These are phyloP conservation scores for Penicillium fimorum DNA, from an alignment of 495 filamentous ascomycete genomes.

Conservation along the genomic window DNA sequence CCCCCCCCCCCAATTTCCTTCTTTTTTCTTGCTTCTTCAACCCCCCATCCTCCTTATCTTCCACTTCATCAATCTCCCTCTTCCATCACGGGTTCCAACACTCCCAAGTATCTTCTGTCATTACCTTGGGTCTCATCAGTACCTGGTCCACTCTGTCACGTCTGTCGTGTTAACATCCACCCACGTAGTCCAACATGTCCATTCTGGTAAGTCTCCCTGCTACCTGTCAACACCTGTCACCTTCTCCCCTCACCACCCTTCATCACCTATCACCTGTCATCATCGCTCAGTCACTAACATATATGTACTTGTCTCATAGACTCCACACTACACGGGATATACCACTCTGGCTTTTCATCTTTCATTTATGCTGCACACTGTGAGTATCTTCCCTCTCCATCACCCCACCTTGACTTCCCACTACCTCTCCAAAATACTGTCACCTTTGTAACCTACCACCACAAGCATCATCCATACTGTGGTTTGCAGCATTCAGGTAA, in stretches of 20 bases:
- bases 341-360: neutral
- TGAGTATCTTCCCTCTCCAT: neutral
- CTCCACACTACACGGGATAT: neutral
- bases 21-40: neutral
- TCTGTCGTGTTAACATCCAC: neutral
- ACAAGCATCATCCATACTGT: neutral
- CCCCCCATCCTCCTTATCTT: neutral
- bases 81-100: neutral
- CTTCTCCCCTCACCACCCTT: too few relatives aligned
- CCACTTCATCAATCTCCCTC: neutral
- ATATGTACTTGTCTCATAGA: neutral
- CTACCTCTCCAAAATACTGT: neutral
- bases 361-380: neutral
- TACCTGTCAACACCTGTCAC: too few relatives aligned
- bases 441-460: neutral
- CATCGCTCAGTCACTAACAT: neutral
- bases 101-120: neutral
- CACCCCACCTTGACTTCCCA: too few relatives aligned
- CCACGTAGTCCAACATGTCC: neutral
- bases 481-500: neutral
- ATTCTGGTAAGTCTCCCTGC: neutral
- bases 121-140: neutral
- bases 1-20: neutral
- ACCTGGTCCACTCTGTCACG: neutral
- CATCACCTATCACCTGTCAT: too few relatives aligned